Evolutionary conservation across 495 filamentous ascomycete genomes (phyloP).

Genomic region (Penicillium argentinense): DNA sequence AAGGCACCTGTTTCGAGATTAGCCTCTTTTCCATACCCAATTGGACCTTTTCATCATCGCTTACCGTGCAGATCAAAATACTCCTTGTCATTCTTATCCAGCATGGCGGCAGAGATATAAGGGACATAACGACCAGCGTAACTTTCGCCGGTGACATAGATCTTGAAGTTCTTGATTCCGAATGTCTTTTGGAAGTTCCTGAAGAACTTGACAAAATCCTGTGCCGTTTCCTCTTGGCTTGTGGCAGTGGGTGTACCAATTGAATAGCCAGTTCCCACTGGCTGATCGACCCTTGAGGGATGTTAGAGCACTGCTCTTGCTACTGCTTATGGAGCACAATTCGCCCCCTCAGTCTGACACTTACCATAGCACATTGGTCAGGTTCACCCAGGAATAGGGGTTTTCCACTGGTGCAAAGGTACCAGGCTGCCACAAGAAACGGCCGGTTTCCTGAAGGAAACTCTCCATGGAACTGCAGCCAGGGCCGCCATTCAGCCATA

Average conservation of each 20-base stretch:
- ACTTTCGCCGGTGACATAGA: slow-evolving; percentile 62
- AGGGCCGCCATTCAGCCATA: slow-evolving; percentile 71
- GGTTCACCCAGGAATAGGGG: slow-evolving; percentile 64
- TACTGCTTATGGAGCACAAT: no score
- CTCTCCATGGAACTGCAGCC: slow-evolving; percentile 68
- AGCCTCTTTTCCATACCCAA: no score
- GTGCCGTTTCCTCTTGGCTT: slow-evolving; percentile 54
- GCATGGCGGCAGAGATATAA: slow-evolving; percentile 53
- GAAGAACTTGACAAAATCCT: slow-evolving; percentile 63
- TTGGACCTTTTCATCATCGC: neutral
- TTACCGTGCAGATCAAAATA: slow-evolving; percentile 49
- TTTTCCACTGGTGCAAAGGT: slow-evolving; percentile 58
- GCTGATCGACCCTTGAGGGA: slow-evolving; percentile 49
- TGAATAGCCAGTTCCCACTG: slow-evolving; percentile 58
- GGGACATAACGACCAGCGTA: slow-evolving; percentile 58
- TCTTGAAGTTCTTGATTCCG: slow-evolving; percentile 58
- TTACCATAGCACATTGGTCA: slow-evolving; percentile 64
- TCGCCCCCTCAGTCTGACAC: no score
- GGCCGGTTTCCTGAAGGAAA: slow-evolving; percentile 66
- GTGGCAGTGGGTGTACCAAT: slow-evolving; percentile 54
- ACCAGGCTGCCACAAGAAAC: slow-evolving; percentile 62
- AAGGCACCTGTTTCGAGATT: slow-evolving; percentile 32
- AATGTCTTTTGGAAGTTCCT: slow-evolving; percentile 64
- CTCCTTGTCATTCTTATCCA: slow-evolving; percentile 48
- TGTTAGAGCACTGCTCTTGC: neutral